Evolutionary conservation across 257 asterid species (phyloP).

Genomic region (Nicotiana sylvestris): DNA sequence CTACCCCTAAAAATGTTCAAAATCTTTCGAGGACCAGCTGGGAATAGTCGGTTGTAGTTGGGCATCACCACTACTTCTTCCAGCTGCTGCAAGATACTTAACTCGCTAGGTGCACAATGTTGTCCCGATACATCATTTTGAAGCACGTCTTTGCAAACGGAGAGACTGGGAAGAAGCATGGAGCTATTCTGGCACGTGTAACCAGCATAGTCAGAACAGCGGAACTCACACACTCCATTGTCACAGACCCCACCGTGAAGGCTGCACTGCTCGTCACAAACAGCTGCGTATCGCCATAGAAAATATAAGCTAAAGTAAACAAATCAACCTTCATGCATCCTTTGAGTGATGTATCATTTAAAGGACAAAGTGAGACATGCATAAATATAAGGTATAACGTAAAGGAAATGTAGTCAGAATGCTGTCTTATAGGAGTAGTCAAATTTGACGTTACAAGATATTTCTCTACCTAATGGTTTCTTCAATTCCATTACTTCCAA

Average conservation of each 20-base stretch:
- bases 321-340: not conserved
- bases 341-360: not conserved
- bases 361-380: not conserved
- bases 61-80: constrained; percentile 99
- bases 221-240: constrained; percentile 92
- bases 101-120: constrained; percentile 94
- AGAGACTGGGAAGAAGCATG: constrained; percentile 74
- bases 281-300: constrained; percentile 48
- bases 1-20: constrained; percentile 78
- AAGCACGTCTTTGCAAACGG: constrained; percentile 80
- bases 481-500: not conserved
- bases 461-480: not conserved
- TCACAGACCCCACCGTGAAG: constrained; percentile 99
- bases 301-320: not conserved
- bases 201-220: constrained; percentile 98
- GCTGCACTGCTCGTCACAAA: constrained; percentile 96
- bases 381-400: not conserved
- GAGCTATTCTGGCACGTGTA: constrained; percentile 98
- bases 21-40: constrained; percentile 92
- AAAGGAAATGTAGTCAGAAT: not conserved
- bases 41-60: constrained; percentile 88
- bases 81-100: constrained; percentile 84
- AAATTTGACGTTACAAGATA: not conserved
- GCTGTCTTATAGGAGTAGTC: not conserved
- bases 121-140: constrained; percentile 65